Evolutionary conservation across 2,329 filamentous ascomycete species (phyloP), one percentile per base, ranked within the genome.

Genomic region (Fonsecaea erecta): DNA sequence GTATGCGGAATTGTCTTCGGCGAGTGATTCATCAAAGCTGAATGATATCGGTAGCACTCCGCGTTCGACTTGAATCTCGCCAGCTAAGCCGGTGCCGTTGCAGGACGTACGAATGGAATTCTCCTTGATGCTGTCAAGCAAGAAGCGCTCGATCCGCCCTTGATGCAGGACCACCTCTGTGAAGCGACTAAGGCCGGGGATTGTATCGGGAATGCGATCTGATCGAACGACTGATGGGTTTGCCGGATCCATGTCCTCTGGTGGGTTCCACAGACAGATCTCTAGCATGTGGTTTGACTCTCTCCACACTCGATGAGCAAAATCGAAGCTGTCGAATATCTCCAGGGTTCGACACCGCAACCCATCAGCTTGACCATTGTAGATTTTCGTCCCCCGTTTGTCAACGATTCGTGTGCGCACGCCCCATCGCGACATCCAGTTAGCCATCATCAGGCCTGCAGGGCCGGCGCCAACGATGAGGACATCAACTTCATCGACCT

Each of bases 221-320:
- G 32, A 34, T 9, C 32, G 32, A 9, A 9, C 32, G 32, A 34
- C 12, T n/a, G 35, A 37, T n/a, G 14, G 4, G 37, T n/a, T 6
- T 40, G 16, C 37, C 5, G 3, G 24, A 26, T 32, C 18, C 16
- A 11, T 11, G 32, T 34, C 6, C 21, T 2, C 12, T 40, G 37
- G 12, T 26, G 46, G 32, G 11, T 34, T 37, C 73, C 84, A 86
- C 62, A 85, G 79, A 35, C 67, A 77, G 62, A 88, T 85, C 78
- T 89, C 88, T n/a, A 89, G 80, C 78, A 90, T 85, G 72, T 87
- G 86, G 73, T 89, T 89, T 11, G 85, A 83, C 70, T 91, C 88
- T 54, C 86, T 86, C 84, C 86, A 86, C 1, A 83, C 84, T 3
- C 83, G 78, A 68, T 90, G 84, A 1, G 80, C 86, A 63, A 92